Evolutionary conservation across 78 protist genomes (phyloP).

Genomic region (Protostelium mycophagum): DNA sequence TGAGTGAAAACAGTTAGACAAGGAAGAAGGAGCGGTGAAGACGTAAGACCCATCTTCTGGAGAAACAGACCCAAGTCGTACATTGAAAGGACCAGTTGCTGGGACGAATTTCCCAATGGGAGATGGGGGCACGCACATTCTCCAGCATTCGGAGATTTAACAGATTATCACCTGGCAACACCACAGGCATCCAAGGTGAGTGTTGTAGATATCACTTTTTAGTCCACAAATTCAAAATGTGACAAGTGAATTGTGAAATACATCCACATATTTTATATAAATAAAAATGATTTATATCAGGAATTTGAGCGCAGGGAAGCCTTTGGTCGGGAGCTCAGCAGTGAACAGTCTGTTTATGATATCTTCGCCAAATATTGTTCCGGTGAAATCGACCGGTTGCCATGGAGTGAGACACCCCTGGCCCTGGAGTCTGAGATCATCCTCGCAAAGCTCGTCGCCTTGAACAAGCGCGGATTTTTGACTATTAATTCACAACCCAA

Average conservation of each 20-base stretch:
- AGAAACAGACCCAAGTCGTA: constrained; percentile 79
- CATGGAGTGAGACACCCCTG: constrained; percentile 71
- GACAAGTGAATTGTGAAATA: neutral
- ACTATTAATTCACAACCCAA: constrained; percentile 95
- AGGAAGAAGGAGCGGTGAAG: constrained; percentile 25
- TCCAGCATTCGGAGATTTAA: constrained; percentile 92
- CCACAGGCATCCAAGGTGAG: neutral
- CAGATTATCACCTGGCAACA: constrained; percentile 66
- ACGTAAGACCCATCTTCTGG: constrained; percentile 93
- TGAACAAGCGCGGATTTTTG: constrained; percentile 78
- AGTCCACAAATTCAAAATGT: neutral
- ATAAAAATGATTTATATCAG: neutral
- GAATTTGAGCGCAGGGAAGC: neutral
- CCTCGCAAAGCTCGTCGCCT: constrained; percentile 24
- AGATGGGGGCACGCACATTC: constrained; percentile 84
- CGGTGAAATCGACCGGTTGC: constrained; percentile 28
- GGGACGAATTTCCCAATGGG: constrained; percentile 98
- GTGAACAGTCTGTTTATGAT: constrained; percentile 36
- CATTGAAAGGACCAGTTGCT: constrained; percentile 69
- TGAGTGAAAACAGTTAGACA: neutral
- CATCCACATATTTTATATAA: neutral
- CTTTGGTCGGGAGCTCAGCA: constrained; percentile 30
- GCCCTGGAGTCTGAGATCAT: constrained; percentile 72
- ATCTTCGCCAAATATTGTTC: constrained; percentile 58
- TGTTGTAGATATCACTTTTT: neutral